Evolutionary conservation across 495 filamentous ascomycete genomes (phyloP), one percentile per base, ranked within the genome.

Genomic region (Neurospora sublineolata): DNA sequence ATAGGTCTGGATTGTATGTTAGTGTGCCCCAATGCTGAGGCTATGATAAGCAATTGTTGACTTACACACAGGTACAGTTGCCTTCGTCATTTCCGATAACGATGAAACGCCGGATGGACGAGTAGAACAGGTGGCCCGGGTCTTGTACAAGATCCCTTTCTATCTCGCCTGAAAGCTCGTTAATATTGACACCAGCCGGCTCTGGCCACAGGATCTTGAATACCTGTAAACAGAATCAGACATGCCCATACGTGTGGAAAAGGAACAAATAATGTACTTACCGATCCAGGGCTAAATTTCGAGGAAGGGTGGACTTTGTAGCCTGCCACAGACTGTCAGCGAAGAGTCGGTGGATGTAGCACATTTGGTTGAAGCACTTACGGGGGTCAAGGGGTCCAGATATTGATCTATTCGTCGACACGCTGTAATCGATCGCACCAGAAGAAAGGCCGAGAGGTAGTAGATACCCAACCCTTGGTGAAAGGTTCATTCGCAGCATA

Each of bases 11-110:
- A 3, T 3, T 9, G 1, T n/a, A n/a, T 5, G 71, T 78, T 38
- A 77, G 75, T 39, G 38, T 70, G 30, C 30, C 37, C n/a, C 4
- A 4, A 10, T 14, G 39, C 67, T 2, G 20, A 67, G 39, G 1
- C 52, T 16, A 9, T 14, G 58, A 10, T n/a, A 44, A 23, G 23
- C 3, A 44, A 27, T 60, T 67, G 27, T 33, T 30, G 6, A 71
- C 83, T 79, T 77, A 86, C 84, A 86, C 83, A 79, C 84, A 86
- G 36, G 82, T 82, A 67, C 81, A 83, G 68, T 84, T 79, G 12
- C 84, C 84, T 42, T 83, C 80, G 41, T 84, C 83, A 41, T 78
- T 85, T 1, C 79, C 82, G 2, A 86, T 78, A 4, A 86, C 81
- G 36, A 86, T 82, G 46, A 84, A 84, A 20, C 84, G 81, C 1